Base-by-base conservation (phyloP, 768 basidiomycete species). In the Daedalea quercina region DNA sequence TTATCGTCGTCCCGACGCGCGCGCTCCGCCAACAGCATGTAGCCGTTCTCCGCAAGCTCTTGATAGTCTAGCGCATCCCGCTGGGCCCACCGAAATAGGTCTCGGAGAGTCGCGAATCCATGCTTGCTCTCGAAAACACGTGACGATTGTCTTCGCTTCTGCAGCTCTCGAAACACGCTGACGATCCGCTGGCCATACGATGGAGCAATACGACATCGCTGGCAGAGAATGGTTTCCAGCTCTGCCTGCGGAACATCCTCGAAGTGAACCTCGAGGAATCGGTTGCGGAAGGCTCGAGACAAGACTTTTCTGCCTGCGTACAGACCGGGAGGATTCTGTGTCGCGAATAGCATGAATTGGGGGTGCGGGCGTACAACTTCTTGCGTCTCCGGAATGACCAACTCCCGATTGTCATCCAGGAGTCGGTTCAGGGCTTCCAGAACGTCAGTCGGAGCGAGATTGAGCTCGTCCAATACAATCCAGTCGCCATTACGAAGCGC, bases 41-140 rank as follows among this genome's bases (percentile, higher is more conserved):
- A 98, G 0, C 96, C 96, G 58, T 97, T 91, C 59, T 94, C 85
- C 0, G 95, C 96, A 51, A 99, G 76, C 62, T 96, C 87, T 63
- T 96, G 90, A 65, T 93, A 92, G 9, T 88, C 85, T 46, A 90
- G 72, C 1, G 94, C 93, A 53, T 90, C 90, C 53, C 96, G 75
- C 3, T 85, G 87, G 7, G 94, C 96, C 96, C 96, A 99, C 42
- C 96, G 83, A 70, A 99, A 99, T 17, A 99, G 73, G 65, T 99
- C 96, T 37, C 96, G 90, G 3, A 99, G 78, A 1, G 96, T 99
- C 0, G 91, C 96, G 64, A 97, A 99, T 1, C 94, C 88, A 46
- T 95, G 89, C 68, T 94, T 97, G 64, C 93, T 95, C 70, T 99
- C 96, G 64, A 99, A 99, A 34, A 99, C 89, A 24, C 96, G 82